Base-by-base conservation (phyloP, 345 rosid genomes). In the Brassica cretica region DNA sequence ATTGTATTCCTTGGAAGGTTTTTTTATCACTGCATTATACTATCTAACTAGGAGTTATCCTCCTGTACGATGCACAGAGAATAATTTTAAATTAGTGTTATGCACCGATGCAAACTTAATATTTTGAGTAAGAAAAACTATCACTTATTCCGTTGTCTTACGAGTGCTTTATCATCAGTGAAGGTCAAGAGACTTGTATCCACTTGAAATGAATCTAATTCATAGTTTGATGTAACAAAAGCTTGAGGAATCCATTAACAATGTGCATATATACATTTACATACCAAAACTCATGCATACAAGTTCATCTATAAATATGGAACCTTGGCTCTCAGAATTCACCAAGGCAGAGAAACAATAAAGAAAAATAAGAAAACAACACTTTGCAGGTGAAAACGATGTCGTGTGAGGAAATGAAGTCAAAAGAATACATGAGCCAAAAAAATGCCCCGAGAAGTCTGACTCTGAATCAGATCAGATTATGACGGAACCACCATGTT, bases 181-280 rank as follows among this genome's bases (percentile, higher is more conserved):
- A 76, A 60, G 62, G 46, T 44, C 27, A 18, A 9, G 62, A 49
- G 56, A 39, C 32, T 59, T 24, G 21, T 8, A 60, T 5, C 63
- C 75, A 35, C 70, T 35, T 63, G 41, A 70, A 76, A 70, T 70
- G 80, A 77, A 70, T 77, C 76, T 71, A 70, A 77, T 77, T 77
- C 76, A 64, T 77, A 37, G 33, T 16, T 63, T 77, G 81, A 71
- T 71, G 81, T 77, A 37, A 64, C 81, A 71, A 65, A 64, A 71
- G 72, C 33, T 77, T 39, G 35, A 64, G 27, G 66, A 70, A 70
- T 77, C 70, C 65, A 53, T 64, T 5, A 35, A 64, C 66, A 64
- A 70, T 71, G 12, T 8, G 11, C 64, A 32, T 39, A 39, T 19
- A 21, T 39, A 39, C 29, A 21, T 21, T 21, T 39, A 39, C 29